Evolutionary conservation across 164 flowering plant species (phyloP), one percentile per base, ranked within the genome.

Genomic region (Kingdonia uniflora): DNA sequence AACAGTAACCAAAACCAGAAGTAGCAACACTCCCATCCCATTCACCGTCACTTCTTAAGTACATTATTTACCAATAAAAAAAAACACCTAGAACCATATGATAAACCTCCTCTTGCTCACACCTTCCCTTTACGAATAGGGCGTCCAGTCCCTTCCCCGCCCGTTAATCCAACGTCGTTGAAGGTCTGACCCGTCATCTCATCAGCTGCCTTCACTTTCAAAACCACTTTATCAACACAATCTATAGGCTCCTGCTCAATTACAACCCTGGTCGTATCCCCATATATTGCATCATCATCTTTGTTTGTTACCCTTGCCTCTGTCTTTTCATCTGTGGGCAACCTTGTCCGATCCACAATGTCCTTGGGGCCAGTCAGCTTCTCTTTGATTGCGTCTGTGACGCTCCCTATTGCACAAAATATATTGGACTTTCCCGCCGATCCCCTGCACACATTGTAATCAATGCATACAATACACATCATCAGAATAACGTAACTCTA

Each of bases 181-280:
- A 77, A 78, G 6, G 73, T 50, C 55, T 71, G 79, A 6, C 75
- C 81, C 0, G 57, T n/a, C 68, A 62, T 46, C 62, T 82, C 73
- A 53, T 76, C 83, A 0, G 81, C 38, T 11, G 62, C 67, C 46
- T 66, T 71, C 58, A 76, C 57, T 0, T 54, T 42, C 0, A 58
- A 17, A 0, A 72, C 75, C 40, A 63, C 66, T 1, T 23, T 8
- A 29, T 29, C 35, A 29, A 29, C 4, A 29, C 6, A 3, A 29
- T 29, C 35, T 8, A 29, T 29, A 29, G 35, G 35, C 35, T 29
- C 35, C 35, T 8, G 6, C 8, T 29, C 35, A 29, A 3, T 8
- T 29, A 29, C 35, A 29, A 4, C 35, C 35, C 8, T 29, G 35
- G 35, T 60, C n/a, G n/a, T n/a, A n/a, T n/a, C 35, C 60, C 60